Percentiles rank a stretch among this genome's conserved stretches.
phyloP scores from a whole-genome alignment of 2,329 filamentous ascomycete genomes.

The Coniochaeta sp. region DNA sequence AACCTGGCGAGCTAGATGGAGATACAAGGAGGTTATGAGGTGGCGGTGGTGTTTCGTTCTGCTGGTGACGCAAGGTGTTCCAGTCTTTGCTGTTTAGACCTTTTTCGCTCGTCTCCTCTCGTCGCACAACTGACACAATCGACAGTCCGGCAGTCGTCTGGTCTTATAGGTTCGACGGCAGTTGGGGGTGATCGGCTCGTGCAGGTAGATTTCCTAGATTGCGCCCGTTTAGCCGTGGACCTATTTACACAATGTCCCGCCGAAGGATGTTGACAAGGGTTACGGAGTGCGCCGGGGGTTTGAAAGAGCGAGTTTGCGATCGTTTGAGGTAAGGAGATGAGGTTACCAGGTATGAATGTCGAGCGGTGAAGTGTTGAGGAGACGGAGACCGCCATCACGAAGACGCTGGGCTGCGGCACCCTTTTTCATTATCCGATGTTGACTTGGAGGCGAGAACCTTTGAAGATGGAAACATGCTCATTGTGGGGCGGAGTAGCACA shows the following conservation, averaged over 20 bases:
- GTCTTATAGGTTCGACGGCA: too few species aligned
- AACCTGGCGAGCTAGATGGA: too few species aligned
- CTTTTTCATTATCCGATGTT: not conserved
- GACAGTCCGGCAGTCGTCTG: too few species aligned
- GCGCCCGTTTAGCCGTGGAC: not conserved
- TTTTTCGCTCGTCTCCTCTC: not conserved
- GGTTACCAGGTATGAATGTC: not conserved
- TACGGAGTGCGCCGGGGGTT: not conserved
- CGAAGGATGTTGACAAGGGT: too few species aligned
- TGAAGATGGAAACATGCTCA: conserved; percentile 1
- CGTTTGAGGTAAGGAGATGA: not conserved
- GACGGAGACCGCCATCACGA: not conserved
- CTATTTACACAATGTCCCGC: not conserved
- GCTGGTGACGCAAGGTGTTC: not conserved
- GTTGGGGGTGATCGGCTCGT: not conserved
- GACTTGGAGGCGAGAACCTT: not conserved
- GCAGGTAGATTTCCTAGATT: too few species aligned
- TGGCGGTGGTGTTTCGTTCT: not conserved
- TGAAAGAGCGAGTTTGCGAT: not conserved
- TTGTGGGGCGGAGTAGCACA: not conserved
- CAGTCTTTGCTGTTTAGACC: not conserved
- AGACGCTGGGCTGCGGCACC: not conserved
- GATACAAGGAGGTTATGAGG: not conserved
- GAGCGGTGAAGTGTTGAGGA: not conserved
- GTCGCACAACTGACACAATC: not conserved